Evolutionary conservation across 2,329 filamentous ascomycete species (phyloP).

Genomic region (Neofusicoccum laricinum): DNA sequence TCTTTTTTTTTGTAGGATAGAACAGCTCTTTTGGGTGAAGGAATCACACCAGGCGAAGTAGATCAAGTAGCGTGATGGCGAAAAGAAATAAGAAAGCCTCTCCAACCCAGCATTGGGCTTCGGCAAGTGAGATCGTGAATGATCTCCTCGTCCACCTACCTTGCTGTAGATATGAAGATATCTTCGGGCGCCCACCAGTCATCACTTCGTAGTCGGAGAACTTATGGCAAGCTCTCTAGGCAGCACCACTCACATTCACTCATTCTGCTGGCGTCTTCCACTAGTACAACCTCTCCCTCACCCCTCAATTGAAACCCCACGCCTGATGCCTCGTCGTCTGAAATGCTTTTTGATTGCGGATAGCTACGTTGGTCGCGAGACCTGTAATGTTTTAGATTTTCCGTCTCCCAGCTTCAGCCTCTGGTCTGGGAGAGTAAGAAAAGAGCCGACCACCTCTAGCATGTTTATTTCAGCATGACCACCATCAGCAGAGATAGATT

Average conservation of each 20-base stretch:
- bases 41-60: neutral
- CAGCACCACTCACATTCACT: no score
- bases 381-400: neutral
- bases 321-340: neutral
- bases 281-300: no score
- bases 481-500: neutral
- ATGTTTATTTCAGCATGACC: neutral
- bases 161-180: no score
- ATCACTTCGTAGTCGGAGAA: no score
- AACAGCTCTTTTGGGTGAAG: neutral
- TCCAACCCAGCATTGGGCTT: neutral
- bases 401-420: neutral
- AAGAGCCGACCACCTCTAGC: neutral
- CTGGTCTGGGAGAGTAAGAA: neutral
- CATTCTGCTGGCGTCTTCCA: no score
- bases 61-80: neutral
- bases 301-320: no score
- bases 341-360: slow-evolving; percentile 2
- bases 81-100: neutral
- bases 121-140: no score
- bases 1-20: no score
- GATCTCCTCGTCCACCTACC: no score
- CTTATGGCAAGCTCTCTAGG: no score
- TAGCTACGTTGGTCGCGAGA: slow-evolving; percentile 4
- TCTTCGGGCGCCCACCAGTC: no score